Evolutionary conservation across 2,329 filamentous ascomycete genomes (phyloP), one percentile per base, ranked within the genome.

Genomic region (Dactylonectria estremocensis): DNA sequence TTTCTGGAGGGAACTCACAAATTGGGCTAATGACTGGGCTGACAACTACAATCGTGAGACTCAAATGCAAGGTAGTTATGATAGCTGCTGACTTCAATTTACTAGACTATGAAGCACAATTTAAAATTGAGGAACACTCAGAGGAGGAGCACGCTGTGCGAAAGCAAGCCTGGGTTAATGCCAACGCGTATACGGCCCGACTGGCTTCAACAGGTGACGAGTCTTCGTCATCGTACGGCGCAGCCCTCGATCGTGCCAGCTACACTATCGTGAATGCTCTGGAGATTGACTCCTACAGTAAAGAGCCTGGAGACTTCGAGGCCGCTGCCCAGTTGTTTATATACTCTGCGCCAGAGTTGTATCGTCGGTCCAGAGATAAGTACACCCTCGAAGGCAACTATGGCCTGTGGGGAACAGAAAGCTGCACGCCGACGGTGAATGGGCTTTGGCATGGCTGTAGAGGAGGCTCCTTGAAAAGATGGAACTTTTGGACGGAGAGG

Each of bases 251-350:
- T 3, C 59, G 28, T 4, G 66, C 54, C 3, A 67, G n/a, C 14
- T 64, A 28, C 24, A 58, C 40, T 5, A 54, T 61, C 2, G 33
- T 63, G 20, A n/a, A n/a, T 0, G 31, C 58, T 3, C 20, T 69
- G n/a, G 24, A 53, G 20, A 9, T 9, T 3, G 10, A 45, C 9
- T 5, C 48, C 1, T 49, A 49, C 1, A n/a, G 7, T 7, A 7
- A 8, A 3, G 37, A 63, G 3, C 52, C 46, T 2, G 16, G 4
- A 1, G 46, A 46, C 20, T 40, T 66, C 22, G 68, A 70, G 33
- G 66, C 66, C 16, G 56, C 58, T 8, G 61, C 59, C 2, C 35
- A 59, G 40, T 28, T 68, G 7, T 68, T 70, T 37, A 57, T 68
- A 10, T 3, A 63, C 31, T 58, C 61, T 6, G 50, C 58, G 3